phyloP scores from a whole-genome alignment of 2,329 filamentous ascomycete species.

The Talaromyces verruculosus region DNA sequence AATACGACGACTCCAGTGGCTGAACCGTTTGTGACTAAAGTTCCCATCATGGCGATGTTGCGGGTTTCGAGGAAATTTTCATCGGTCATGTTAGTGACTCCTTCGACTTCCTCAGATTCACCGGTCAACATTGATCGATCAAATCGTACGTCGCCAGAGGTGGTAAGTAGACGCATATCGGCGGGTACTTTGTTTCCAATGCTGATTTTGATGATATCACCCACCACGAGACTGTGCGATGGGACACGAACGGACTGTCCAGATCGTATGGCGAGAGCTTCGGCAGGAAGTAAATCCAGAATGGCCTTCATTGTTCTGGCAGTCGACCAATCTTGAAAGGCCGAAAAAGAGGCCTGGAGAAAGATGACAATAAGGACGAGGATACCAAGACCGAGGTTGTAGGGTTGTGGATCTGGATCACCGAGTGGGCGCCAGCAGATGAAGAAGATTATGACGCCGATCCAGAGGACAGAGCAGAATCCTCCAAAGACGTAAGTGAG shows the following conservation, averaged over 20 bases:
- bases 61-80: constrained; percentile 75
- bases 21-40: constrained; percentile 70
- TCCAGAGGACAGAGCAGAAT: constrained; percentile 71
- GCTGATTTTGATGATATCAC: constrained; percentile 68
- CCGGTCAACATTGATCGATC: constrained; percentile 74
- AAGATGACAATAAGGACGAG: constrained; percentile 71
- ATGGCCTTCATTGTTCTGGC: constrained; percentile 77
- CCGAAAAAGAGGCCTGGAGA: constrained; percentile 68
- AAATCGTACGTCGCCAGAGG: constrained; percentile 69
- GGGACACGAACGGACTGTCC: constrained; percentile 53
- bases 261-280: constrained; percentile 67
- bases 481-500: constrained; percentile 74
- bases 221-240: constrained; percentile 68
- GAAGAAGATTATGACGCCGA: constrained; percentile 67
- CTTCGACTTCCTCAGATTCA: constrained; percentile 66
- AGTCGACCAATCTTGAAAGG: constrained; percentile 71
- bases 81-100: constrained; percentile 64
- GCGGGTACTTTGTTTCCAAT: constrained; percentile 74
- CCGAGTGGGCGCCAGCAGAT: constrained; percentile 75
- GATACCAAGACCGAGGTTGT: constrained; percentile 69
- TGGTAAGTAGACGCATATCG: constrained; percentile 69
- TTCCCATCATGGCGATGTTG: constrained; percentile 75
- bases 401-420: constrained; percentile 63
- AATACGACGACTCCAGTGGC: constrained; percentile 68
- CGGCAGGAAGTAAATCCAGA: constrained; percentile 71